Percentiles rank a stretch among this genome's conserved stretches.
phyloP scores from a whole-genome alignment of 164 flowering plant species.

The Stephania yunnanensis region DNA sequence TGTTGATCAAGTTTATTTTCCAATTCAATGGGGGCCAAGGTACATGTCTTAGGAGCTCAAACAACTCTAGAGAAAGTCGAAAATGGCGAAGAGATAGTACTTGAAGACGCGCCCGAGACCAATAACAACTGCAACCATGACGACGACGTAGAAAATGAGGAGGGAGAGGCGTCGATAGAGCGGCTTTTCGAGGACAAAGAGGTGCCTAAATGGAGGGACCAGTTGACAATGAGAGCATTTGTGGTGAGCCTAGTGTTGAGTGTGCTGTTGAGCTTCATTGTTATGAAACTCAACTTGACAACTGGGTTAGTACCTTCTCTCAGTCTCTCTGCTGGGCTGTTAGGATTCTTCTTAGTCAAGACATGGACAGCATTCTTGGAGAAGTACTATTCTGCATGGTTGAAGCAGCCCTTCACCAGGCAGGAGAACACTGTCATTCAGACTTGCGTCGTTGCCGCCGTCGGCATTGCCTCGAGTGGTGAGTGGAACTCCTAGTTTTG shows the following conservation, averaged over 20 bases:
- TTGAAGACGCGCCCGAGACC: background rate
- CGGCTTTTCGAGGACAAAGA: constrained; percentile 11
- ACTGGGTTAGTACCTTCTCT: constrained; percentile 22
- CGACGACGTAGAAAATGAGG: background rate
- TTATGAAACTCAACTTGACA: constrained; percentile 24
- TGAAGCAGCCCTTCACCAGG: constrained; percentile 22
- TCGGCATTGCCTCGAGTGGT: constrained; percentile 25
- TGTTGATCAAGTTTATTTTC: no score
- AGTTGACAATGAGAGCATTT: constrained; percentile 19
- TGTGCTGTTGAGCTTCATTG: constrained; percentile 13
- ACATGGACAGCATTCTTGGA: constrained; percentile 13
- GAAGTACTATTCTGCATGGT: background rate
- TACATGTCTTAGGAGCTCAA: background rate
- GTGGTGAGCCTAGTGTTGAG: constrained; percentile 19
- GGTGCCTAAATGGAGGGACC: constrained; percentile 19
- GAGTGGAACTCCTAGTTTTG: background rate
- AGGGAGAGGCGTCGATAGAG: background rate
- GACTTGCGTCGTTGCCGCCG: constrained; percentile 23
- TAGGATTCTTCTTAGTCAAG: constrained; percentile 19
- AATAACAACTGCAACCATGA: background rate
- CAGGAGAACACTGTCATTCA: constrained; percentile 27
- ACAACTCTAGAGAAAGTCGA: background rate
- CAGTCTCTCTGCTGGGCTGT: constrained; percentile 18
- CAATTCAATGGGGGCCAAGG: no score
- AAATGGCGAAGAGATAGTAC: background rate